A percentile compares a stretch with the other conserved stretches of the same genome.
Evolutionary conservation across 2,329 filamentous ascomycete genomes (phyloP).

Genomic region (Hymenoscyphus occultus): DNA sequence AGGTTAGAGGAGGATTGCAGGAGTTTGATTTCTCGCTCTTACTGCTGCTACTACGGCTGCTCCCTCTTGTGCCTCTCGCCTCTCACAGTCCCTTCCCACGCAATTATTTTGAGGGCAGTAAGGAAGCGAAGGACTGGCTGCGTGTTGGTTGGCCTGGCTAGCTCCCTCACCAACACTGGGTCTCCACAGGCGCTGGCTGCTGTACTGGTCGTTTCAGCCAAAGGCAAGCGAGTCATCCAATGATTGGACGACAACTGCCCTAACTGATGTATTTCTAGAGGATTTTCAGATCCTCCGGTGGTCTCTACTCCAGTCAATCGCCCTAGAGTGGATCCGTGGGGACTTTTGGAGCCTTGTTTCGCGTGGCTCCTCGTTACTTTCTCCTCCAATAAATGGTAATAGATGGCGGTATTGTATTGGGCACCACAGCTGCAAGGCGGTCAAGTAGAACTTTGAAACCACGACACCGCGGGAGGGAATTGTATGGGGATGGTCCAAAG

Average conservation of each 20-base stretch:
- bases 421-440: conserved; percentile 19
- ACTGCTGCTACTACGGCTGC: conserved; percentile 6
- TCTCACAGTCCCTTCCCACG: conserved; percentile 11
- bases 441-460: conserved; percentile 21
- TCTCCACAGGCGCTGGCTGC: conserved; percentile 14
- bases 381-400: conserved; percentile 11
- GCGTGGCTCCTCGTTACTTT: conserved; percentile 5
- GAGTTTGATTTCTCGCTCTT: conserved; percentile 10
- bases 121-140: conserved; percentile 20
- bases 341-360: conserved; percentile 13
- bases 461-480: conserved; percentile 1
- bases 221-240: conserved; percentile 1
- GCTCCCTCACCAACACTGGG: conserved; percentile 3
- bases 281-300: conserved; percentile 17
- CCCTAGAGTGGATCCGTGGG: conserved; percentile 5
- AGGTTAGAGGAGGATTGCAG: conserved; percentile 10
- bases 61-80: conserved; percentile 3
- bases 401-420: conserved; percentile 12
- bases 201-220: conserved; percentile 17
- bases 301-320: not conserved
- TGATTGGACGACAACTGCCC: not conserved
- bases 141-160: conserved; percentile 25
- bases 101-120: conserved; percentile 27
- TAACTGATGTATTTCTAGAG: conserved; percentile 13
- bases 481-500: conserved; percentile 1